Evolutionary conservation across 2,329 filamentous ascomycete genomes (phyloP).

Genomic region (Trichoderma brevicompactum): DNA sequence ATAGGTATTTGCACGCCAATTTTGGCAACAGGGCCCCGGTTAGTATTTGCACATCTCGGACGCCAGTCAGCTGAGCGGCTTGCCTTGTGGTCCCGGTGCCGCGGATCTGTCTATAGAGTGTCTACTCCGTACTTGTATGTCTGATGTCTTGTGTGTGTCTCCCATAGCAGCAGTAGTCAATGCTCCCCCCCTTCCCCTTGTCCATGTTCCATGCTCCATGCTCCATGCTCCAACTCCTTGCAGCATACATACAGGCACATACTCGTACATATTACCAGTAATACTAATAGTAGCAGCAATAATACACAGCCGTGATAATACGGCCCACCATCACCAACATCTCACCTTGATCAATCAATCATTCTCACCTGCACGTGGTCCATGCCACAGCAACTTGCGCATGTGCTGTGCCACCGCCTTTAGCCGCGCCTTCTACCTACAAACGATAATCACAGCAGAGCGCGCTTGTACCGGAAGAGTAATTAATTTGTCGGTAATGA

Average conservation of each 20-base stretch:
- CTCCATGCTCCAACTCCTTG: no score
- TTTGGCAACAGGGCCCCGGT: slow-evolving; percentile 15
- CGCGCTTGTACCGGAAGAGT: not conserved
- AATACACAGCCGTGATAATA: no score
- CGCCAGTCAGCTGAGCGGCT: slow-evolving; percentile 30
- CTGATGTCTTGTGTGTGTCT: no score
- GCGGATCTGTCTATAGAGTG: slow-evolving; percentile 18
- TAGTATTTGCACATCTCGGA: slow-evolving; percentile 1
- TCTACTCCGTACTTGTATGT: no score
- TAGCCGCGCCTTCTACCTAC: slow-evolving; percentile 22
- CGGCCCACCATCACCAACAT: not conserved
- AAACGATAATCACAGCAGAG: not conserved
- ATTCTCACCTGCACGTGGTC: slow-evolving; percentile 4
- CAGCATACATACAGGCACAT: no score
- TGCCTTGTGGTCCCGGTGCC: slow-evolving; percentile 19
- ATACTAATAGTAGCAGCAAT: no score
- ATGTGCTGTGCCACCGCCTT: not conserved
- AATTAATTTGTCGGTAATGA: slow-evolving; percentile 11
- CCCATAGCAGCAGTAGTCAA: no score
- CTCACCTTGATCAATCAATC: not conserved
- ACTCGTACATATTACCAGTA: no score
- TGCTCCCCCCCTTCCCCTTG: no score
- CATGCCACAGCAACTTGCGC: no score
- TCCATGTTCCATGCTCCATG: no score
- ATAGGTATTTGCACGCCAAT: slow-evolving; percentile 3